Evolutionary conservation across 2,329 filamentous ascomycete species (phyloP), one percentile per base, ranked within the genome.

Genomic region (Pezicula neosporulosa): DNA sequence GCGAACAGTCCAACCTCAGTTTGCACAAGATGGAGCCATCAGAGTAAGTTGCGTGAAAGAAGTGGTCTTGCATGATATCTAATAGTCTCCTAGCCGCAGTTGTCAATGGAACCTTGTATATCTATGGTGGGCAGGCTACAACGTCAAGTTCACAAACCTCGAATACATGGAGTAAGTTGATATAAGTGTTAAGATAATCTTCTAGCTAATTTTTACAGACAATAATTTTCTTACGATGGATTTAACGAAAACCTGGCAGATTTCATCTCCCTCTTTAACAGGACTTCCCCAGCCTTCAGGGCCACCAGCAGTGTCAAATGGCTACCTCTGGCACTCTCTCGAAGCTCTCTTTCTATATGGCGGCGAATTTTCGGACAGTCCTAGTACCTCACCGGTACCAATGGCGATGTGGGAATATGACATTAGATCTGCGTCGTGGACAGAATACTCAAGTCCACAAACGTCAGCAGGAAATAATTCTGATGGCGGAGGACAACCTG

Each of bases 301-400:
- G 0, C 87, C 87, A 1, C 88, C 88, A 1, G 77, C 83, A 4
- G 80, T 92, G 12, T 80, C 87, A 0, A 78, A 87, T 42, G 88
- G 87, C n/a, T 86, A 85, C 57, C 75, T 92, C 1, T 92, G 88
- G 87, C 82, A 85, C 61, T 87, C 87, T 43, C 82, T 83, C 62
- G 75, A 83, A 49, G 82, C 81, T 12, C 72, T 92, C 0, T 91
- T 79, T 63, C 76, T 91, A 4, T 92, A 91, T 58, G 88, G 88
- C 16, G 88, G 88, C 16, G 76, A 89, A 58, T 90, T 86, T 60
- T 85, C 85, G 1, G 85, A 89, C 57, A 77, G 74, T 13, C 83
- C 86, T 0, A 69, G 72, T 6, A 72, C 68, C 6, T 69, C 77
- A 0, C 87, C 87, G 0, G 72, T 73, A 1, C 72, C 81, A 0